Base-by-base conservation (phyloP, 768 basidiomycete species). In the Mycena alexandri region DNA sequence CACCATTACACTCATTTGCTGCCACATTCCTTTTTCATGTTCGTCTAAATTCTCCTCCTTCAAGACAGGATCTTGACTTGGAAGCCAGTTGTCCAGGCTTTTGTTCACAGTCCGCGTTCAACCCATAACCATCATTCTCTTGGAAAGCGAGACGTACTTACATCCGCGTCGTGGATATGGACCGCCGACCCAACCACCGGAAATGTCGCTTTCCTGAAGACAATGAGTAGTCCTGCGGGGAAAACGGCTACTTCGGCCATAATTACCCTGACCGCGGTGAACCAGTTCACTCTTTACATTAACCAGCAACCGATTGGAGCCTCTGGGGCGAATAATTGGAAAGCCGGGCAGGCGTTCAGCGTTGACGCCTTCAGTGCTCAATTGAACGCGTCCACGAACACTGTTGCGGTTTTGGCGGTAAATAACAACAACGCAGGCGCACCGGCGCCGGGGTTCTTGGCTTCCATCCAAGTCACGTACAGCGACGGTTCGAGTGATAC, bases 131-230 rank as follows among this genome's bases (percentile, higher is more conserved):
- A 67, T 50, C 47, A 61, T 60, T 43, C 41, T n/a, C 44, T 67
- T 21, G 55, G 22, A 41, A 63, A 53, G 36, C 25, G 67, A 7
- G 67, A 68, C n/a, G 22, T 52, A 12, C 33, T 68, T 17, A 12
- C 43, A 17, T 24, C 67, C n/a, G 61, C 67, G 12, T 63, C 67
- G 14, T 68, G 67, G 61, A 68, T 68, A 21, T 62, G 66, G 66
- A 57, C 55, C 7, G n/a, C 66, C 17, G 24, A 21, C 9, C 34
- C 66, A 19, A 57, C 55, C 16, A 43, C 50, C 14, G 67, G 67
- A 34, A 63, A 58, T 22, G 67, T 63, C 42, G 67, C 61, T 21
- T 67, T 67, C 44, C 22, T 62, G 8, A 56, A 50, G 29, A 62
- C 54, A 14, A 57, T 62, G 38, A 38, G 0, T 11, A 67, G 47